Conservation (phyloP, 2,329 filamentous ascomycete genomes). For the Trichoderma pleuroti region DNA sequence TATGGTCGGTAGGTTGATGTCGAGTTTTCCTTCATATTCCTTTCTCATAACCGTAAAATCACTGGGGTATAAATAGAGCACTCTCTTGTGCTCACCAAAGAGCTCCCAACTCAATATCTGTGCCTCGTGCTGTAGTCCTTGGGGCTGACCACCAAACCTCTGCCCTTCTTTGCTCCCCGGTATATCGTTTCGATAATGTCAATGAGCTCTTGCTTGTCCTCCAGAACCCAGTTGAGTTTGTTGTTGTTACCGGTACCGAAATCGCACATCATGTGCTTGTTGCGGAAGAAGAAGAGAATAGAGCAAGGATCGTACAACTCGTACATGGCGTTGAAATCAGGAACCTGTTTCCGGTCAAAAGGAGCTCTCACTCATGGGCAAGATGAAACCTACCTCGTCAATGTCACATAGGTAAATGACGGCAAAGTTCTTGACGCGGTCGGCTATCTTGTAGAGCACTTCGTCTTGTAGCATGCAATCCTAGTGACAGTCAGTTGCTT, state of each 20-base stretch:
- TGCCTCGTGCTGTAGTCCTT: conserved; percentile 53
- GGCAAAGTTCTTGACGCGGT: conserved; percentile 89
- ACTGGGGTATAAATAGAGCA: conserved; percentile 8
- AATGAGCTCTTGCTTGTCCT: conserved; percentile 97
- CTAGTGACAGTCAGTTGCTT: conserved; percentile 58
- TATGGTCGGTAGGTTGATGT: neutral
- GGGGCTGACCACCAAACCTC: conserved; percentile 92
- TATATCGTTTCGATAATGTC: conserved; percentile 99
- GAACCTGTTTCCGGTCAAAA: neutral
- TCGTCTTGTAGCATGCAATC: conserved; percentile 80
- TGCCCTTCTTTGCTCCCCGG: conserved; percentile 94
- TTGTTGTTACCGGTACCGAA: conserved; percentile 99
- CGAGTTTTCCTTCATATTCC: neutral
- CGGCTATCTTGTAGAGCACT: conserved; percentile 89
- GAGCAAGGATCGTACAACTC: conserved; percentile 87
- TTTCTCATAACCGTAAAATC: neutral
- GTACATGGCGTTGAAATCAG: conserved; percentile 76
- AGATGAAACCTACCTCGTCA: conserved; percentile 41
- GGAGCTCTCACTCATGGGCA: neutral
- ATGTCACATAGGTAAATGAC: conserved; percentile 93
- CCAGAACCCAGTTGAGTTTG: conserved; percentile 88
- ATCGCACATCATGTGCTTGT: conserved; percentile 99
- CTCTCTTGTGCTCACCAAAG: neutral
- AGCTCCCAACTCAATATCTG: conserved; percentile 17
- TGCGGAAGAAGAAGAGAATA: conserved; percentile 95